Evolutionary conservation across 83 land plant species (phyloP).

Genomic region (Diphasiastrum complanatum): DNA sequence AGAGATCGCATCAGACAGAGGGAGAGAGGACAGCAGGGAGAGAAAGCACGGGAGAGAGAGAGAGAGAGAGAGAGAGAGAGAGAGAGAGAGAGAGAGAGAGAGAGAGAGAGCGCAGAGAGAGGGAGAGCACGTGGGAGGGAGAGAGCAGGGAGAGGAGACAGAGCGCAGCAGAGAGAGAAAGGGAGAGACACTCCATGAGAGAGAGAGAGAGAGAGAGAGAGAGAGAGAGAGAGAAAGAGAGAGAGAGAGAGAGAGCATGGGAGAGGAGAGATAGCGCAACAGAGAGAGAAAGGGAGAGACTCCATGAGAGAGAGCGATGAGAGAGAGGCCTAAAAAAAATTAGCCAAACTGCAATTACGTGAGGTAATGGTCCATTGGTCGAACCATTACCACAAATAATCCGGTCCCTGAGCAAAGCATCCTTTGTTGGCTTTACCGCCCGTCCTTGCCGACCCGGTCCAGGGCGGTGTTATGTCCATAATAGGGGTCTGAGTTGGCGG

Average conservation of each 20-base stretch:
- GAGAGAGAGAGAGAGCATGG: not conserved
- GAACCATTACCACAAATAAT: too few species aligned
- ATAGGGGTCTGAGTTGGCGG: too few species aligned
- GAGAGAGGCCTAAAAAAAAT: not conserved
- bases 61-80: not conserved
- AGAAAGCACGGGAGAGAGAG: not conserved
- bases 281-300: too few species aligned
- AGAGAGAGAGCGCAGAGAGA: too few species aligned
- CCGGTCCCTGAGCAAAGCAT: too few species aligned
- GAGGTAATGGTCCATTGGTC: too few species aligned
- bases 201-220: not conserved
- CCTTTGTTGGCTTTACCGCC: too few species aligned
- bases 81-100: not conserved
- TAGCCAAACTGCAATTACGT: too few species aligned
- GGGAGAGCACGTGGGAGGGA: not conserved
- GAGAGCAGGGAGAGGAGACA: not conserved
- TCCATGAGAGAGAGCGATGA: not conserved
- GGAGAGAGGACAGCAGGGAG: not conserved
- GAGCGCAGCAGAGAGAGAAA: not conserved
- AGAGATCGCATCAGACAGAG: slow-evolving; percentile 1
- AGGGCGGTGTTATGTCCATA: too few species aligned
- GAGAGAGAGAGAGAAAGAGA: slow-evolving; percentile 2
- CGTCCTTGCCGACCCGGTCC: too few species aligned
- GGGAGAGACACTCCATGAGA: not conserved
- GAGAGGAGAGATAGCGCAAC: too few species aligned